phyloP scores from a whole-genome alignment of 176 grass and related monocot genomes.

The Paspalum vaginatum region DNA sequence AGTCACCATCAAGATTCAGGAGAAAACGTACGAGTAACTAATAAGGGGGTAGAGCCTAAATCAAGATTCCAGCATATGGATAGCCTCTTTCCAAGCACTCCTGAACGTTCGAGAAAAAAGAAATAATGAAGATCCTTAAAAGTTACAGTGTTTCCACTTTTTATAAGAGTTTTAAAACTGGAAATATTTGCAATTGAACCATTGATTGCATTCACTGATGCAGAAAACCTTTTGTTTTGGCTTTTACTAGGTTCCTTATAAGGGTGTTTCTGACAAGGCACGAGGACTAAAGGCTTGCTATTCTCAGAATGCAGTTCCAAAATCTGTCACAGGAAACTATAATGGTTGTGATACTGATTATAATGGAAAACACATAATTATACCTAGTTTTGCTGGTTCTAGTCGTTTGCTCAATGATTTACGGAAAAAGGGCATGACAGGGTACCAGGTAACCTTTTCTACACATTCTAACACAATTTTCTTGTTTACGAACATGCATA shows the following conservation, averaged over 20 bases:
- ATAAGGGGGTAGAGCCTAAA: no score
- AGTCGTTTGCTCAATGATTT: constrained; percentile 11
- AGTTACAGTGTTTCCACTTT: neutral
- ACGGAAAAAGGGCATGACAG: constrained; percentile 27
- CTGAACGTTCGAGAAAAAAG: no score
- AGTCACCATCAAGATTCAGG: no score
- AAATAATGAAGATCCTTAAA: constrained; percentile 6
- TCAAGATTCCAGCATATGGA: no score
- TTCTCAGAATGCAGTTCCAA: constrained; percentile 42
- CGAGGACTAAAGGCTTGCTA: constrained; percentile 33
- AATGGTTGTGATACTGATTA: constrained; percentile 30
- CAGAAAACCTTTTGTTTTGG: constrained; percentile 13
- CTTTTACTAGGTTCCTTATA: constrained; percentile 45
- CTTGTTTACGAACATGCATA: neutral
- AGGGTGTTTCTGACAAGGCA: constrained; percentile 37
- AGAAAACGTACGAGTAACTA: no score
- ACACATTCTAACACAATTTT: neutral
- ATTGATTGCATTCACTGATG: constrained; percentile 12
- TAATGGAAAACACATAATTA: constrained; percentile 33
- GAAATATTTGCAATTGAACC: constrained; percentile 4
- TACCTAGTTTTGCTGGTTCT: constrained; percentile 25
- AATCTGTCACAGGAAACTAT: constrained; percentile 33
- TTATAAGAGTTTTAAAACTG: neutral
- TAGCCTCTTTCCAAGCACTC: no score
- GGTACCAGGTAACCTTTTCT: constrained; percentile 45